Evolutionary conservation across 495 filamentous ascomycete genomes (phyloP).

Genomic region (Peziza echinospora): DNA sequence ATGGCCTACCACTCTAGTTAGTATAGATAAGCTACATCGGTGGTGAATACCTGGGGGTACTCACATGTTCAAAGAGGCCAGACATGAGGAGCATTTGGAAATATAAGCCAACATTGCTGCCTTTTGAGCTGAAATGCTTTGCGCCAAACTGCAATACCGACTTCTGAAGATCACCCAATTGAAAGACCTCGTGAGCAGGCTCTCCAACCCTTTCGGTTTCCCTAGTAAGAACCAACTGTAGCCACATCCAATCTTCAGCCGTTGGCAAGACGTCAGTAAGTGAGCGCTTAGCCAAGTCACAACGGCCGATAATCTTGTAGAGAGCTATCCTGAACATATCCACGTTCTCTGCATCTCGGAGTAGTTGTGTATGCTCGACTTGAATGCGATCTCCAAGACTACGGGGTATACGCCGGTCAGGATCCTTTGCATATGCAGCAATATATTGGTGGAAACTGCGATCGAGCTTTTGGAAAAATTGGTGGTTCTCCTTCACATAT

Average conservation of each 20-base stretch:
- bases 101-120: slow-evolving; percentile 64
- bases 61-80: slow-evolving; percentile 70
- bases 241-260: slow-evolving; percentile 91
- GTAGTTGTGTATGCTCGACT: slow-evolving; percentile 67
- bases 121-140: slow-evolving; percentile 56
- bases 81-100: slow-evolving; percentile 79
- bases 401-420: slow-evolving; percentile 48
- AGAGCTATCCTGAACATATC: slow-evolving; percentile 95
- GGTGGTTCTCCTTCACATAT: slow-evolving; percentile 57
- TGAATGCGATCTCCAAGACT: slow-evolving; percentile 69
- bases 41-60: too few species aligned
- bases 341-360: slow-evolving; percentile 62
- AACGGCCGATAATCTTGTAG: slow-evolving; percentile 92
- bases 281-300: slow-evolving; percentile 59
- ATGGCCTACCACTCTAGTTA: slow-evolving; percentile 58
- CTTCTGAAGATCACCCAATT: slow-evolving; percentile 64
- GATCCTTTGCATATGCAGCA: slow-evolving; percentile 46
- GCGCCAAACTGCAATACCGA: slow-evolving; percentile 71
- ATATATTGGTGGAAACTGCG: slow-evolving; percentile 80
- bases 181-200: slow-evolving; percentile 69
- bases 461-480: slow-evolving; percentile 70
- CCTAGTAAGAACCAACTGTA: slow-evolving; percentile 78
- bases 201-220: slow-evolving; percentile 69
- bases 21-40: too few species aligned
- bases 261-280: slow-evolving; percentile 60